Conservation (phyloP, 2,329 filamentous ascomycete genomes). For the Scortechinia acanthostroma region DNA sequence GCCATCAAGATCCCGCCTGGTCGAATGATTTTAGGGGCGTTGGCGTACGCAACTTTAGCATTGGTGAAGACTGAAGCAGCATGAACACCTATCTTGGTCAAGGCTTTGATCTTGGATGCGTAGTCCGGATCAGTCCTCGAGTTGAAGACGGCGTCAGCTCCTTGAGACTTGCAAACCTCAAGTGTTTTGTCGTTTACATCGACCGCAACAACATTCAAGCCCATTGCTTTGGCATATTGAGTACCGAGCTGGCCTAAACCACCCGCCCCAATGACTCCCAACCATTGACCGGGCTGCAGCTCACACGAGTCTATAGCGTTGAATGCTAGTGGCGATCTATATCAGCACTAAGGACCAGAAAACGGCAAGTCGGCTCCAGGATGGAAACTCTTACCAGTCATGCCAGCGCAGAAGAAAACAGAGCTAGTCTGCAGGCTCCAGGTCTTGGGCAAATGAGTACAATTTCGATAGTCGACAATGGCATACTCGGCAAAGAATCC, state of each 20-base stretch:
- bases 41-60: constrained; percentile 22
- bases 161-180: constrained; percentile 23
- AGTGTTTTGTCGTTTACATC: constrained; percentile 39
- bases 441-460: constrained; percentile 55
- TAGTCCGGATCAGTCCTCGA: constrained; percentile 26
- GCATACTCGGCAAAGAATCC: constrained; percentile 68
- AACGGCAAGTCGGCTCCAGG: constrained; percentile 29
- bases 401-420: constrained; percentile 61
- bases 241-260: constrained; percentile 57
- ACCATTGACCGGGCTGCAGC: constrained; percentile 52
- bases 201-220: constrained; percentile 54
- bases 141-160: constrained; percentile 32
- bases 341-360: constrained; percentile 37
- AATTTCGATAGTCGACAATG: constrained; percentile 60
- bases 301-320: constrained; percentile 66
- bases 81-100: constrained; percentile 28
- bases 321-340: constrained; percentile 43
- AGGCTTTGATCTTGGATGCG: constrained; percentile 25
- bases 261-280: constrained; percentile 65
- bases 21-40: constrained; percentile 22
- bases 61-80: constrained; percentile 31
- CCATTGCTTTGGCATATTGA: constrained; percentile 69
- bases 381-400: constrained; percentile 34
- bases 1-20: constrained; percentile 30
- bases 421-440: constrained; percentile 53